Base-by-base conservation (phyloP, 495 filamentous ascomycete species). In the Daldinia childiae region DNA sequence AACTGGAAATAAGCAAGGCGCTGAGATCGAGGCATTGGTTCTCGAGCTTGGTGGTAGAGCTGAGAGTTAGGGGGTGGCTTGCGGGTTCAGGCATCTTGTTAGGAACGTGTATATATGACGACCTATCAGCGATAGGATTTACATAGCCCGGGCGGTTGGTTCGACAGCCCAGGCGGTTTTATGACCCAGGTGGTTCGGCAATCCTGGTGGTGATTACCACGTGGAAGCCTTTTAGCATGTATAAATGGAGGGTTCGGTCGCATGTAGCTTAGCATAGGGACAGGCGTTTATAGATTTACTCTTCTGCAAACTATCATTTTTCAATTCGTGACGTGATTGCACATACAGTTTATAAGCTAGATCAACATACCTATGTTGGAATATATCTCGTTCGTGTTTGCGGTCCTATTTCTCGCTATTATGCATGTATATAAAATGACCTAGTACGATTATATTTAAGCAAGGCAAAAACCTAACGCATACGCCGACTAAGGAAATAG, bases 1-100 rank as follows among this genome's bases (percentile, higher is more conserved):
- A 32, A 17, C 32, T 66, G 64, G 64, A 51, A 58, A 54, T 59
- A 52, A 59, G 17, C 54, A 27, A n/a, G 12, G 27, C 45, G 45
- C 45, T 51, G n/a, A 51, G 45, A 26, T 19, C 8, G 45, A 26
- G 45, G 17, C 21, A 6, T 51, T 26, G 45, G 17, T 1, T 11
- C 24, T 51, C 24, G 45, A 14, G 6, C 19, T 41, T 48, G 43
- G 24, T 48, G 43, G 19, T 45, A 9, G 19, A 21, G 19, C 3
- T 8, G 19, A 14, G 21, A 21, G 32, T 11, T 34, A 3, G 24
- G 4, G 19, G 8, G 43, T 11, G 43, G 43, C 43, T 48, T 48
- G 43, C 43, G 4, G 43, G 43, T 21, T 21, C 43, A 48, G 43
- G 43, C 43, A 14, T 1, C 3, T 12, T 24, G 43, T 24, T 19